phyloP scores from a whole-genome alignment of 495 filamentous ascomycete genomes.

The Podospora tetraspora region DNA sequence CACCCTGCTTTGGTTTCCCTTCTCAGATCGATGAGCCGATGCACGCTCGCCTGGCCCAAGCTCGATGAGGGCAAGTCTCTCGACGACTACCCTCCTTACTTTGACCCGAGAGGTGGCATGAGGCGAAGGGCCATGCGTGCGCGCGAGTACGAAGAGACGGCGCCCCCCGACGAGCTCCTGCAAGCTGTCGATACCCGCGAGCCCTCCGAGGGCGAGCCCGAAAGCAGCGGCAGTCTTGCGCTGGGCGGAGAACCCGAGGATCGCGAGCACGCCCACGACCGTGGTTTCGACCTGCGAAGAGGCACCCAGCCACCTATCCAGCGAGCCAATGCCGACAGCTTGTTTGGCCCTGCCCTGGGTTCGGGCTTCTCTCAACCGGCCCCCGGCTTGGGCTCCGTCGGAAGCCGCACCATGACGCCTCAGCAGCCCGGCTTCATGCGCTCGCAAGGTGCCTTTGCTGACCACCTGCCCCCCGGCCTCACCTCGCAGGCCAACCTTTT shows the following conservation, averaged over 20 bases:
- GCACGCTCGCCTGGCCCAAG: conserved; percentile 27
- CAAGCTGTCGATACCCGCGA: conserved; percentile 38
- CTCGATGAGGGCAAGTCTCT: conserved; percentile 19
- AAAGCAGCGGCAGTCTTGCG: conserved; percentile 76
- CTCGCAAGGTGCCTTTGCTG: conserved; percentile 54
- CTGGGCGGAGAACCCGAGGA: conserved; percentile 90
- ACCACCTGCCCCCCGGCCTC: conserved; percentile 49
- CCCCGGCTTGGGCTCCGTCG: conserved; percentile 48
- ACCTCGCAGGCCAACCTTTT: conserved; percentile 51
- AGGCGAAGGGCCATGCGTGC: conserved; percentile 70
- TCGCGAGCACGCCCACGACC: conserved; percentile 50
- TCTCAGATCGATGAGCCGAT: conserved; percentile 31
- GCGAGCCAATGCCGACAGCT: conserved; percentile 48
- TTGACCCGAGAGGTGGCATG: conserved; percentile 70
- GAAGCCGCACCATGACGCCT: conserved; percentile 68
- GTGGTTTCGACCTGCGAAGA: conserved; percentile 46
- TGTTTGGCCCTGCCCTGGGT: conserved; percentile 50
- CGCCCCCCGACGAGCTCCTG: conserved; percentile 49
- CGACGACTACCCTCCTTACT: conserved; percentile 63
- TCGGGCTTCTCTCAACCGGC: conserved; percentile 48
- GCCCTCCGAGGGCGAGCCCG: conserved; percentile 50
- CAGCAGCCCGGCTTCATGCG: conserved; percentile 69
- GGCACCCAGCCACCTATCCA: conserved; percentile 72
- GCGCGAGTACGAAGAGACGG: conserved; percentile 54
- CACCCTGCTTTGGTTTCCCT: conserved; percentile 25